Conservation (phyloP, 78 protist genomes). For the Cyanophora paradoxa region DNA sequence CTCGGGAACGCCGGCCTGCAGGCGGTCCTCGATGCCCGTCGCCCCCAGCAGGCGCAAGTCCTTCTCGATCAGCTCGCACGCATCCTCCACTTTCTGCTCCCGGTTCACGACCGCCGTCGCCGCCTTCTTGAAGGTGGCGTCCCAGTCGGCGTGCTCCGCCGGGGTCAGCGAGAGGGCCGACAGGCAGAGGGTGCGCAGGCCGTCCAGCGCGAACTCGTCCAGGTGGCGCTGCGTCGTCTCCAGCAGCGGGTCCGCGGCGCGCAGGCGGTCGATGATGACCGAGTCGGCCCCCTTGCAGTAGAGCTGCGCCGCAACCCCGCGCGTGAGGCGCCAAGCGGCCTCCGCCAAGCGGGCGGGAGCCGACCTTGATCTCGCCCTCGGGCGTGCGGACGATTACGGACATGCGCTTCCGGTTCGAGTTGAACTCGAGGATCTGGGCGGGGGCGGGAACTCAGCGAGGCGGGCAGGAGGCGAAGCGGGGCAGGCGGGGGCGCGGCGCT, state of each 20-base stretch:
- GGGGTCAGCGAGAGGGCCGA: background rate
- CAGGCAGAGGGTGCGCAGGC: background rate
- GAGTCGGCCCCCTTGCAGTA: constrained; percentile 80
- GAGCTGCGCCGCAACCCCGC: background rate
- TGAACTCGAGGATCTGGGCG: constrained; percentile 82
- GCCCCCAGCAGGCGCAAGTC: constrained; percentile 64
- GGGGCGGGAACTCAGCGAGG: too few species aligned
- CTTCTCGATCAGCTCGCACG: constrained; percentile 47
- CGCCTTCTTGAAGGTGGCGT: constrained; percentile 17
- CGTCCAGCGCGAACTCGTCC: background rate
- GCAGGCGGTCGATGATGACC: background rate
- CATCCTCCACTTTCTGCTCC: constrained; percentile 13
- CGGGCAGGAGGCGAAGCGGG: too few species aligned
- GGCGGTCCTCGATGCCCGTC: constrained; percentile 87
- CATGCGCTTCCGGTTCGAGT: constrained; percentile 79
- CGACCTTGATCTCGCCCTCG: constrained; percentile 25
- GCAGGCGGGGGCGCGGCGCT: too few species aligned
- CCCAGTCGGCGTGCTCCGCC: constrained; percentile 37
- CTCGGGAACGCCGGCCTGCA: constrained; percentile 81
- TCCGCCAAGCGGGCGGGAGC: too few species aligned
- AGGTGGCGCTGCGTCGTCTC: background rate
- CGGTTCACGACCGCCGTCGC: background rate
- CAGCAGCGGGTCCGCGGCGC: background rate
- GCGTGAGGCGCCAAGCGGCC: too few species aligned
- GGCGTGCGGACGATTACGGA: constrained; percentile 57